Conservation (phyloP, 495 filamentous ascomycete genomes). For the Neurospora sp. region DNA sequence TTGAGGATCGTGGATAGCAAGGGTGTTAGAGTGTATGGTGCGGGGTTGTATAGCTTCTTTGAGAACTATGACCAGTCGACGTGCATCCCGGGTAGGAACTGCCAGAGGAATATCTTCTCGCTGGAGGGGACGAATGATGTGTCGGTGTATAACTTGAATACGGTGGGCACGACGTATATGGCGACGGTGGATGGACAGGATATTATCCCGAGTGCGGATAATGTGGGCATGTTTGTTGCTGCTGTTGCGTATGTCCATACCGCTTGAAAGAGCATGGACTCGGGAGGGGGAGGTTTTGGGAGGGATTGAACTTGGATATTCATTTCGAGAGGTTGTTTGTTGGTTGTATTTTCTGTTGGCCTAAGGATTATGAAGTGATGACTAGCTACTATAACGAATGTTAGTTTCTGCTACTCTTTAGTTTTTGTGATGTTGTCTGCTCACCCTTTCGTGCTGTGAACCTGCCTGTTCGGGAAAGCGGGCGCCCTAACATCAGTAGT, state of each 20-base stretch:
- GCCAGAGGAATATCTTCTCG: constrained; percentile 47
- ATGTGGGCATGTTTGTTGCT: constrained; percentile 27
- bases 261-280: neutral
- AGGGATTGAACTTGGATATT: neutral
- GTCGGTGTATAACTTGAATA: constrained; percentile 41
- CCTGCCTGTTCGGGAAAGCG: too few relatives aligned
- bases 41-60: constrained; percentile 54
- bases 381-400: neutral
- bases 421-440: neutral
- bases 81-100: constrained; percentile 36
- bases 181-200: constrained; percentile 34
- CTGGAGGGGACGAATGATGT: constrained; percentile 39
- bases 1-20: constrained; percentile 41
- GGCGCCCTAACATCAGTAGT: too few relatives aligned
- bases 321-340: neutral
- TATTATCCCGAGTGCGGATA: constrained; percentile 41
- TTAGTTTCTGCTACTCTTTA: neutral
- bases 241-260: constrained; percentile 10
- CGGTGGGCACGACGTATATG: constrained; percentile 36
- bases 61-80: constrained; percentile 33
- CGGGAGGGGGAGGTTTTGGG: neutral
- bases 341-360: neutral
- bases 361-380: neutral
- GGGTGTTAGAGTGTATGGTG: constrained; percentile 53
- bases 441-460: neutral